Evolutionary conservation across 345 rosid species (phyloP).

Genomic region (Brassica nigra): DNA sequence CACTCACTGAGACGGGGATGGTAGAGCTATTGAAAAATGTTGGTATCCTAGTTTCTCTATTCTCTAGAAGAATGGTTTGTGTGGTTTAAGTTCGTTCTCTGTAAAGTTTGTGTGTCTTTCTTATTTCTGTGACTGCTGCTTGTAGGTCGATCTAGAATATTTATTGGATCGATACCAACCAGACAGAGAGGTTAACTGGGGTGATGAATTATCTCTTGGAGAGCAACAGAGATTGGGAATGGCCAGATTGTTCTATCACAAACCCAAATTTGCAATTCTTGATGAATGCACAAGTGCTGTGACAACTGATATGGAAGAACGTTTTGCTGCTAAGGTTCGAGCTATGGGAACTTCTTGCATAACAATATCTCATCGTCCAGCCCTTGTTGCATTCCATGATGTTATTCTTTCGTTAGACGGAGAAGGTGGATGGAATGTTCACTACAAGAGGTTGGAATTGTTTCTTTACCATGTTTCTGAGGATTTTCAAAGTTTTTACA

Average conservation of each 20-base stretch:
- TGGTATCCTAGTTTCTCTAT: slow-evolving; percentile 31
- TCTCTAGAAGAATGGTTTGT: slow-evolving; percentile 18
- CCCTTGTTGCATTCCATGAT: slow-evolving; percentile 96
- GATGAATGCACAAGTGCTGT: slow-evolving; percentile 99
- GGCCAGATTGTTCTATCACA: slow-evolving; percentile 98
- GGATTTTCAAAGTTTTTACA: slow-evolving; percentile 7
- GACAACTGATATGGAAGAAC: slow-evolving; percentile 98
- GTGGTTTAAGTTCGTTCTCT: slow-evolving; percentile 16
- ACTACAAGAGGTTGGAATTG: slow-evolving; percentile 67
- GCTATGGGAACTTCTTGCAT: slow-evolving; percentile 99
- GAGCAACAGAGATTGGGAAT: slow-evolving; percentile 99
- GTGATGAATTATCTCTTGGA: slow-evolving; percentile 93
- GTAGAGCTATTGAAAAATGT: slow-evolving; percentile 91
- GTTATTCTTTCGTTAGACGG: slow-evolving; percentile 94
- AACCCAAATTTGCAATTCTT: slow-evolving; percentile 99
- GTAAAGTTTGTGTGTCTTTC: background rate
- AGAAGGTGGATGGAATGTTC: slow-evolving; percentile 94
- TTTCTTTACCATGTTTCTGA: slow-evolving; percentile 23
- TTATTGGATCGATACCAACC: slow-evolving; percentile 90
- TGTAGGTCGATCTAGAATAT: slow-evolving; percentile 93
- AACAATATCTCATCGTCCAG: slow-evolving; percentile 99
- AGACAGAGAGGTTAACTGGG: slow-evolving; percentile 93
- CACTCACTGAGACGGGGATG: slow-evolving; percentile 77
- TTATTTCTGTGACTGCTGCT: slow-evolving; percentile 19
- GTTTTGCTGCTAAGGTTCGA: slow-evolving; percentile 92